Percentiles rank a stretch among this genome's conserved stretches.
These are phyloP conservation scores for Seiridium cupressi DNA, from an alignment of 2,329 filamentous ascomycete species.

Conservation along the genomic window DNA sequence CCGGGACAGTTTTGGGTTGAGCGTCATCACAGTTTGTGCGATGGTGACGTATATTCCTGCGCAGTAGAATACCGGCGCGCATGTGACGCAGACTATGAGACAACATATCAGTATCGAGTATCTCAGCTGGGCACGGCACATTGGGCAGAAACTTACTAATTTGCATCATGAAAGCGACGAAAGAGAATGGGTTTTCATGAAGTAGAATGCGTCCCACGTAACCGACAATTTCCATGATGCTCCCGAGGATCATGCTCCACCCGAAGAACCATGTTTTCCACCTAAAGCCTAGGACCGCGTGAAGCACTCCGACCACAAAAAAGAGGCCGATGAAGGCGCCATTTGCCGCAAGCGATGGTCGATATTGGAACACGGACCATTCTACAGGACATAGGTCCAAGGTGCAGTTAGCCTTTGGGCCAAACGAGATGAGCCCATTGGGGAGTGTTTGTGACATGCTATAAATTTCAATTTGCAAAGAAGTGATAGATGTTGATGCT, in stretches of 20 bases:
- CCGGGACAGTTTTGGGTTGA: conserved; percentile 36
- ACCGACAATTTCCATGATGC: neutral
- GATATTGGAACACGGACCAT: neutral
- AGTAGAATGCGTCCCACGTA: neutral
- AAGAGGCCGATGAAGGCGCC: neutral
- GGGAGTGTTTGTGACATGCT: neutral
- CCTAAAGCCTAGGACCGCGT: neutral
- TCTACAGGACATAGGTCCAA: neutral
- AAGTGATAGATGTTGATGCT: no score
- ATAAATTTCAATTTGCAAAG: no score
- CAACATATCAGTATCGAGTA: neutral
- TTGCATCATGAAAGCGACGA: neutral
- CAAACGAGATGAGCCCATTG: neutral
- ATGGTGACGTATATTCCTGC: neutral
- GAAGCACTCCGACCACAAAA: neutral
- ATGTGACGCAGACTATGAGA: neutral
- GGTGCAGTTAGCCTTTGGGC: neutral
- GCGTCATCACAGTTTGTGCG: conserved; percentile 30
- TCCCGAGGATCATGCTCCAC: neutral
- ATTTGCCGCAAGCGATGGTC: neutral
- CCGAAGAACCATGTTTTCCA: neutral
- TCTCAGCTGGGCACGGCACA: neutral
- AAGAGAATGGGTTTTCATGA: neutral
- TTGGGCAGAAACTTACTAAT: neutral
- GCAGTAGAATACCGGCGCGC: neutral